These are phyloP conservation scores for Cubamyces sp. DNA, from an alignment of 768 basidiomycete genomes.

Conservation along the genomic window DNA sequence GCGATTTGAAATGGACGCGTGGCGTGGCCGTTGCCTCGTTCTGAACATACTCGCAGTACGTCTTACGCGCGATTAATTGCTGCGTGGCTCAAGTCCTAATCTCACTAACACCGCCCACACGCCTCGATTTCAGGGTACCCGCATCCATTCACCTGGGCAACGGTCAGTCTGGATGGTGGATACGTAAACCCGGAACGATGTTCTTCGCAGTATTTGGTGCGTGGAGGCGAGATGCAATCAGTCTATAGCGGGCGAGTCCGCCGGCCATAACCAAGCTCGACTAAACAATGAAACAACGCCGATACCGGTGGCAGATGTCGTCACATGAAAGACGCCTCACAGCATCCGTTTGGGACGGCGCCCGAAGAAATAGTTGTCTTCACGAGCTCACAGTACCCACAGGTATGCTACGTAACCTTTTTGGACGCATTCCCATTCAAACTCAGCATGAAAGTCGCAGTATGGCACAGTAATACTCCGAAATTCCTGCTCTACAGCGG, in stretches of 20 bases:
- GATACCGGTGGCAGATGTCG: conserved; percentile 10
- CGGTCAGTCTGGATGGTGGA: no score
- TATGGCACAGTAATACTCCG: not conserved
- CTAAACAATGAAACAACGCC: conserved; percentile 3
- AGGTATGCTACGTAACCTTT: not conserved
- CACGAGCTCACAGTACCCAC: not conserved
- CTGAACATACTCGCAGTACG: no score
- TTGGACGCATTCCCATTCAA: not conserved
- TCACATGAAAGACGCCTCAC: conserved; percentile 11
- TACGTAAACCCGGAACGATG: no score
- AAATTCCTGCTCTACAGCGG: not conserved
- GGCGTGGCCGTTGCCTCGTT: no score
- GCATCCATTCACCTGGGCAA: no score
- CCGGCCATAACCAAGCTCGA: conserved; percentile 8
- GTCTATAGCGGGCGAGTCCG: not conserved
- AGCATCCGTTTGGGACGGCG: conserved; percentile 14
- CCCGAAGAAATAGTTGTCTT: not conserved
- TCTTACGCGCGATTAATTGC: no score
- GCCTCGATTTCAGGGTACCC: no score
- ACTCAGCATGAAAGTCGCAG: not conserved
- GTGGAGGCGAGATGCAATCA: not conserved
- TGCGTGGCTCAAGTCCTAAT: no score
- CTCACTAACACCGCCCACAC: no score
- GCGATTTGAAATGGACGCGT: no score
- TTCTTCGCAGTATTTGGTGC: no score